Conservation (phyloP, 352 stramenopile species). For the Phytophthora gonapodyides region DNA sequence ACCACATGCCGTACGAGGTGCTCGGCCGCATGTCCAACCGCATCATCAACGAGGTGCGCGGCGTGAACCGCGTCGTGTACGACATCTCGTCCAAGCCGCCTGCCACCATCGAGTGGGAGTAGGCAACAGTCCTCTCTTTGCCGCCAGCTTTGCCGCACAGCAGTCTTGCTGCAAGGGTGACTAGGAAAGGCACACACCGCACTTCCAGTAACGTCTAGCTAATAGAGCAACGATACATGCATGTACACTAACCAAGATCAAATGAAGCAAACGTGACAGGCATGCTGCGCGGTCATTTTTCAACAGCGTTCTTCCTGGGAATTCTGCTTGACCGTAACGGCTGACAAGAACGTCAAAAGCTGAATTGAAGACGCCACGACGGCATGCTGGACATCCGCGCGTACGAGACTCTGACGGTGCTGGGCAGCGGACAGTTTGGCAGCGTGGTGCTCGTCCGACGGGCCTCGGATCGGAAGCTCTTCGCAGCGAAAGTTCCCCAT, state of each 20-base stretch:
- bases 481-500: constrained; percentile 58
- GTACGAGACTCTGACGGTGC: constrained; percentile 50
- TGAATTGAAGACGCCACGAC: constrained; percentile 1
- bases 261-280: constrained; percentile 21
- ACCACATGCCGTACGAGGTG: constrained; percentile 98
- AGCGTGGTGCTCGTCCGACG: constrained; percentile 56
- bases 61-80: constrained; percentile 99
- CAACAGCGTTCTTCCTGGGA: neutral
- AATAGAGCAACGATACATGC: constrained; percentile 46
- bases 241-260: constrained; percentile 42
- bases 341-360: neutral
- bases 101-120: constrained; percentile 99
- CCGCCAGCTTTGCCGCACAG: constrained; percentile 9
- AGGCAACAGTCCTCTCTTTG: constrained; percentile 45
- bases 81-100: constrained; percentile 99
- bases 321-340: constrained; percentile 22
- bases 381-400: constrained; percentile 32
- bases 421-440: constrained; percentile 68
- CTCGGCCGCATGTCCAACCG: constrained; percentile 97
- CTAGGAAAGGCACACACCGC: constrained; percentile 16
- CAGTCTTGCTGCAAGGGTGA: constrained; percentile 12
- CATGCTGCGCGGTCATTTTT: constrained; percentile 23
- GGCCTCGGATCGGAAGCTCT: constrained; percentile 37
- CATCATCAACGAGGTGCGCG: constrained; percentile 99
- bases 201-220: constrained; percentile 30